These are phyloP conservation scores for Fusarium sp. DNA, from an alignment of 2,329 filamentous ascomycete species.

Conservation along the genomic window DNA sequence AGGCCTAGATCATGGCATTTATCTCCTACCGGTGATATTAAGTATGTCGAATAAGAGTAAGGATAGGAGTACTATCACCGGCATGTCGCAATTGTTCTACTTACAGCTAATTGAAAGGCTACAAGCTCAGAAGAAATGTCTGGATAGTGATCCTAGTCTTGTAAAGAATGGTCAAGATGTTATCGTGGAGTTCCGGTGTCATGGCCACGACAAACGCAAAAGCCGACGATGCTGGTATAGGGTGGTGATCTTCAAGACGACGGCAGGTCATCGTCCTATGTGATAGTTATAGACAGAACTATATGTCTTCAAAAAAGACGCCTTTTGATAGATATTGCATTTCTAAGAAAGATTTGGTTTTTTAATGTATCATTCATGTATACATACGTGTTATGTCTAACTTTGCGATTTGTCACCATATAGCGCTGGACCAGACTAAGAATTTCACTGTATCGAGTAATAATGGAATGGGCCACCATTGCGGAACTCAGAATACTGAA, in stretches of 20 bases:
- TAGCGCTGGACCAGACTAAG: neutral
- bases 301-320: fast-evolving
- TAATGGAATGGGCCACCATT: too few relatives aligned
- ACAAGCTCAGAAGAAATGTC: neutral
- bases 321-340: neutral
- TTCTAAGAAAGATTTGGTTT: too few relatives aligned
- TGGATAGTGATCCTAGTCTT: too few relatives aligned
- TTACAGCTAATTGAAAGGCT: neutral
- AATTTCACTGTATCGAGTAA: too few relatives aligned
- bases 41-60: neutral
- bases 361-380: neutral
- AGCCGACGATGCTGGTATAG: neutral
- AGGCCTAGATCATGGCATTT: neutral
- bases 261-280: neutral
- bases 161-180: neutral
- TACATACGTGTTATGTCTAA: fast-evolving
- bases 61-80: neutral
- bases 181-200: neutral
- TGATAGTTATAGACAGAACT: neutral
- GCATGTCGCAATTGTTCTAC: neutral
- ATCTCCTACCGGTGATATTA: neutral
- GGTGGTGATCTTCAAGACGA: neutral
- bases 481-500: neutral
- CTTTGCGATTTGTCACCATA: too few relatives aligned
- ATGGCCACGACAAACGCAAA: neutral